Conservation (phyloP, 495 filamentous ascomycete genomes). For the Penicillium canescens region DNA sequence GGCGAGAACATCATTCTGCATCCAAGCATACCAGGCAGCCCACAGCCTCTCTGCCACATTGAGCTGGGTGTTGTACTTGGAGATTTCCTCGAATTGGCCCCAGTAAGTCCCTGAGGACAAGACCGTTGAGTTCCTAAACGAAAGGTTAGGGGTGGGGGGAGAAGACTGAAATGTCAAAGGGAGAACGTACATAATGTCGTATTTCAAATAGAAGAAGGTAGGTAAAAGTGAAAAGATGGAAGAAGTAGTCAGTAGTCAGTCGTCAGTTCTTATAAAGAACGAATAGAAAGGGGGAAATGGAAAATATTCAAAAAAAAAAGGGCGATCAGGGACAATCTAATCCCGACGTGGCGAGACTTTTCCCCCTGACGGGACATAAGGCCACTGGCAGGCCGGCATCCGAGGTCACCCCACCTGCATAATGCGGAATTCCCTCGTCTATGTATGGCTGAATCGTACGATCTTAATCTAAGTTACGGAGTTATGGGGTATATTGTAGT, state of each 20-base stretch:
- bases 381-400: constrained; percentile 42
- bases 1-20: constrained; percentile 94
- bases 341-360: constrained; percentile 46
- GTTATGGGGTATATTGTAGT: too few relatives aligned
- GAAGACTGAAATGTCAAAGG: not conserved
- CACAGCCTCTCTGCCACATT: constrained; percentile 83
- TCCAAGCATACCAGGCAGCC: constrained; percentile 97
- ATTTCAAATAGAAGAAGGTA: not conserved
- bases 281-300: too few relatives aligned
- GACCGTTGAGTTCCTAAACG: constrained; percentile 56
- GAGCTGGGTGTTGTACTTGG: constrained; percentile 82
- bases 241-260: not conserved
- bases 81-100: constrained; percentile 82
- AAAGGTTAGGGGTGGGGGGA: not conserved
- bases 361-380: constrained; percentile 31
- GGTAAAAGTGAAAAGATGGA: not conserved
- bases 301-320: not conserved
- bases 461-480: too few relatives aligned
- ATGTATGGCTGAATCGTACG: constrained; percentile 17
- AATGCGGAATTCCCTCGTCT: constrained; percentile 15
- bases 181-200: constrained; percentile 7
- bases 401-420: constrained; percentile 23
- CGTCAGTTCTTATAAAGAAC: not conserved
- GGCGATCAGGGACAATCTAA: constrained; percentile 11
- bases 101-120: constrained; percentile 65